A percentile compares a stretch with the other conserved stretches of the same genome.
These are phyloP conservation scores for Phymatotrichopsis omnivora DNA, from an alignment of 2,329 filamentous ascomycete genomes.

Conservation along the genomic window DNA sequence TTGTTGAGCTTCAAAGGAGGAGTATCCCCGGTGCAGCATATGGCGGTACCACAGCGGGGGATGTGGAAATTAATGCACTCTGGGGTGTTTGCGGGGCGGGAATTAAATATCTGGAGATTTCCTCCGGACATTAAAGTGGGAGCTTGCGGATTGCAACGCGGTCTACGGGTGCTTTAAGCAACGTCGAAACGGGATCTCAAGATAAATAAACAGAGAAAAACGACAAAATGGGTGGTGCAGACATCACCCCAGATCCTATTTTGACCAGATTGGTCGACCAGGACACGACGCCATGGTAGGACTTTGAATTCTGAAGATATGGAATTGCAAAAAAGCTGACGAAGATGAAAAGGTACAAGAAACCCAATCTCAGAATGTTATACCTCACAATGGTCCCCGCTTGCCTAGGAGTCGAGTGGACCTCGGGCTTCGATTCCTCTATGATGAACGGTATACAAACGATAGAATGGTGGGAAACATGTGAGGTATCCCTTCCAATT, in stretches of 20 bases:
- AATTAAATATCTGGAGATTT: too few relatives aligned
- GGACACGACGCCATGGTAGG: slow-evolving; percentile 37
- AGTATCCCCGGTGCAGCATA: too few relatives aligned
- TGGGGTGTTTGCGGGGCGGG: too few relatives aligned
- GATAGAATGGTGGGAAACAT: slow-evolving; percentile 26
- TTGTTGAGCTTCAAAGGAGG: too few relatives aligned
- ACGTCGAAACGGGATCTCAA: too few relatives aligned
- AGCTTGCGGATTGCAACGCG: too few relatives aligned
- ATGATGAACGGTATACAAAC: slow-evolving; percentile 36
- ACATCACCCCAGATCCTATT: slow-evolving; percentile 35
- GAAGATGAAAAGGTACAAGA: slow-evolving; percentile 44
- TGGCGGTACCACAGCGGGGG: too few relatives aligned
- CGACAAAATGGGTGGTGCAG: slow-evolving; percentile 14
- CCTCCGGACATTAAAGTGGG: too few relatives aligned
- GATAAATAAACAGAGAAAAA: neutral
- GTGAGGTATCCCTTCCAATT: slow-evolving; percentile 24
- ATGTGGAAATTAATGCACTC: too few relatives aligned
- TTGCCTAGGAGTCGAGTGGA: slow-evolving; percentile 54
- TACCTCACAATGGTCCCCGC: slow-evolving; percentile 51
- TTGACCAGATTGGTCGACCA: slow-evolving; percentile 37
- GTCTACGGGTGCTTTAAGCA: too few relatives aligned
- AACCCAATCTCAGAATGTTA: slow-evolving; percentile 48
- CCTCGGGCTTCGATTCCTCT: slow-evolving; percentile 48
- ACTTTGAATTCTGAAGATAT: neutral
- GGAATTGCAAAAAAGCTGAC: slow-evolving; percentile 31